Conservation (phyloP, 768 basidiomycete species). For the Suillus occidentalis region DNA sequence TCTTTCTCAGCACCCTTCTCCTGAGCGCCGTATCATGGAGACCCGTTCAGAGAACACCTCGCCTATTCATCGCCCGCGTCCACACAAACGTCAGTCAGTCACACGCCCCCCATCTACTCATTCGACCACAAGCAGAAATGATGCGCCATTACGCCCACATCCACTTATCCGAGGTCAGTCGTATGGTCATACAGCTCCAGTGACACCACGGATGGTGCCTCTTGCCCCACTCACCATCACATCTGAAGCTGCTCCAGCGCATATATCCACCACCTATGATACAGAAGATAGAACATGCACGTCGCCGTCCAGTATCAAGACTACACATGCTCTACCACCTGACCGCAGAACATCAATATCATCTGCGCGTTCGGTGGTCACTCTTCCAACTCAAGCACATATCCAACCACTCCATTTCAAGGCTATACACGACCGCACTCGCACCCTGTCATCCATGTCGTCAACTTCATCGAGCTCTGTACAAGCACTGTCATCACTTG, state of each 20-base stretch:
- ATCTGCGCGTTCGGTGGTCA: conserved; percentile 58
- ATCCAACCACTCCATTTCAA: conserved; percentile 34
- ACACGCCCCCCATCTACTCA: conserved; percentile 67
- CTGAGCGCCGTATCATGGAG: conserved; percentile 23
- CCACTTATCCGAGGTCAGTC: conserved; percentile 78
- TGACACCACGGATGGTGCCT: conserved; percentile 44
- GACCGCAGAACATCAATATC: conserved; percentile 56
- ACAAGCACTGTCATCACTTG: conserved; percentile 56
- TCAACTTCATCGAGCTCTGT: conserved; percentile 45
- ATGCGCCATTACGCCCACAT: conserved; percentile 58
- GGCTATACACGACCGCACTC: conserved; percentile 43
- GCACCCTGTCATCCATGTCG: conserved; percentile 60
- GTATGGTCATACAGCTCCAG: conserved; percentile 43
- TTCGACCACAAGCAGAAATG: conserved; percentile 44
- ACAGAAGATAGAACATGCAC: conserved; percentile 24
- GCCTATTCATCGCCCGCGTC: conserved; percentile 35
- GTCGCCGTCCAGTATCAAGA: conserved; percentile 41
- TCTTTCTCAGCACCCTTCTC: conserved; percentile 18
- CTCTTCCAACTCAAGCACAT: conserved; percentile 47
- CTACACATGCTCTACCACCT: conserved; percentile 30
- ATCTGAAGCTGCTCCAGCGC: conserved; percentile 45
- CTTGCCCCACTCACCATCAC: conserved; percentile 64
- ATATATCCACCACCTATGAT: conserved; percentile 40
- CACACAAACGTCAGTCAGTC: conserved; percentile 40
- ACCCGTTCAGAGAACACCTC: conserved; percentile 43